Base-by-base conservation (phyloP, 495 filamentous ascomycete genomes). In the Baudoinia panamericana region DNA sequence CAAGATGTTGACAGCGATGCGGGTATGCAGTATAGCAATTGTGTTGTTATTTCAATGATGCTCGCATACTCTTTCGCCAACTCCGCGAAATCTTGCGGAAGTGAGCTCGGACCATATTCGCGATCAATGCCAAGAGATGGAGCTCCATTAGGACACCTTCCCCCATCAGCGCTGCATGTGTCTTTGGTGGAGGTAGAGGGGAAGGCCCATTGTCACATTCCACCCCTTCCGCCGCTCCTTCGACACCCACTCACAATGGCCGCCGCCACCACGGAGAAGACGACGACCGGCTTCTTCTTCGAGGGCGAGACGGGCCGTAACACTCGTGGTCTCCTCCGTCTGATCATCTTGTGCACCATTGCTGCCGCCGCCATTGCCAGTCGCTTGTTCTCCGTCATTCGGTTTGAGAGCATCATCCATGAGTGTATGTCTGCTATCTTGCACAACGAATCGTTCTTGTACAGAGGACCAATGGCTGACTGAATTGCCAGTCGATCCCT, bases 351-450 rank as follows among this genome's bases (percentile, higher is more conserved):
- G 38, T 72, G 68, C 55, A 80, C 85, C 50, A 93, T 99, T 61
- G 92, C 92, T 48, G 86, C 72, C 35, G 88, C 88, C 31, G 88
- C 92, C 37, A 72, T 96, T 57, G 75, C 90, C 33, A 94, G 86
- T 69, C 83, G 92, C 55, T 69, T 99, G 40, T 99, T 99, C 71
- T 90, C 82, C 59, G 92, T 99, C 35, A 96, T 99, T 60, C 84
- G 92, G 30, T 99, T 99, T 56, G 92, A 99, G 65, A 94, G 86
- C 64, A 96, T 99, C 59, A 99, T 99, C 58, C 90, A 96, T 66
- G 90, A 97, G 72, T 97, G 90, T 95, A 62, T 56, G n/a, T n/a
- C n/a, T n/a, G n/a, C n/a, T n/a, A n/a, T n/a, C n/a, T n/a, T n/a
- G n/a, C 30, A 20, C 31, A 17, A 25, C 10, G 19, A 17, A 18